These are phyloP conservation scores for Kwoniella shandongensis DNA, from an alignment of 768 basidiomycete species.

Conservation along the genomic window DNA sequence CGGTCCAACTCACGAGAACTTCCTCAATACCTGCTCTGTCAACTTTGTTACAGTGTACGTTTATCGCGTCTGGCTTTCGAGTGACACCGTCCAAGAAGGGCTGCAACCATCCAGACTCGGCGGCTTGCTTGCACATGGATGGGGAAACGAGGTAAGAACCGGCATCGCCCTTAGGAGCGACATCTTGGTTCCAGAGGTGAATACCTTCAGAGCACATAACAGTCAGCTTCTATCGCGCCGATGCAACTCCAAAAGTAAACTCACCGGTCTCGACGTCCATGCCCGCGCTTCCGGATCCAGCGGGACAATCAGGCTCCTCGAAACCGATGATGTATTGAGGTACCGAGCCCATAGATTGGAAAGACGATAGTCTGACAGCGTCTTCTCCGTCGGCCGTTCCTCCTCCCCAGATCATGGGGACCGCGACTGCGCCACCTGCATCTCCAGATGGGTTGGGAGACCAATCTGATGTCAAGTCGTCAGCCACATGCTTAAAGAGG, in stretches of 20 bases:
- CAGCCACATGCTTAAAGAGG: no score
- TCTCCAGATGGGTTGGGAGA: constrained; percentile 30
- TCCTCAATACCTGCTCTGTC: constrained; percentile 35
- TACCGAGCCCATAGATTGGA: constrained; percentile 25
- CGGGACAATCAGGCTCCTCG: constrained; percentile 50
- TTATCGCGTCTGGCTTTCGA: constrained; percentile 31
- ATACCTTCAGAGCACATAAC: constrained; percentile 11
- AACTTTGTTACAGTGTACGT: constrained; percentile 46
- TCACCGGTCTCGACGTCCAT: constrained; percentile 29
- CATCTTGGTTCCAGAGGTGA: constrained; percentile 38
- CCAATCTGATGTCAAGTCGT: no score
- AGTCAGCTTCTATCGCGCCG: neutral
- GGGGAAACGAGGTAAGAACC: constrained; percentile 41
- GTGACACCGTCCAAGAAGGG: constrained; percentile 35
- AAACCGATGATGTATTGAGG: constrained; percentile 45
- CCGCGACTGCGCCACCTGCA: constrained; percentile 28
- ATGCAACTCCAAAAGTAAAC: neutral
- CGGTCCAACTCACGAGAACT: constrained; percentile 31
- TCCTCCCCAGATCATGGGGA: constrained; percentile 44
- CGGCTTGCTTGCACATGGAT: constrained; percentile 50
- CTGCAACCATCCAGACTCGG: constrained; percentile 38
- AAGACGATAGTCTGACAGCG: constrained; percentile 31
- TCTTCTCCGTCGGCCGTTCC: constrained; percentile 34
- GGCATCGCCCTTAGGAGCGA: constrained; percentile 35
- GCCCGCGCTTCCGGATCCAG: constrained; percentile 33